phyloP scores from a whole-genome alignment of 768 basidiomycete species.

The Infundibulicybe gibba region DNA sequence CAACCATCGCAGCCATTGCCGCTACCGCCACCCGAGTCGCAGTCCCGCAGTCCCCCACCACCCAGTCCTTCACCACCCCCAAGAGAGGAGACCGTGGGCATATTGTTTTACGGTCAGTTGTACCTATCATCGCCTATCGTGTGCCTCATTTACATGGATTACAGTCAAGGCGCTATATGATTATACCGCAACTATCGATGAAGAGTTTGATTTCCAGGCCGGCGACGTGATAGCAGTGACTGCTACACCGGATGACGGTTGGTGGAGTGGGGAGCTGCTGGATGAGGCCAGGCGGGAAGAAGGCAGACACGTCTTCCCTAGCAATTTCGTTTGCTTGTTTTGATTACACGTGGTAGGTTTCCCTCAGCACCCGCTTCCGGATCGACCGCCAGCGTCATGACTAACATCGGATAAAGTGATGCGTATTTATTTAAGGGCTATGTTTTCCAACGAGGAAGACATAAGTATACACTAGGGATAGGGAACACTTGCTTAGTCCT shows the following conservation, averaged over 20 bases:
- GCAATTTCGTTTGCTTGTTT: constrained; percentile 83
- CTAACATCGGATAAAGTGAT: too few species aligned
- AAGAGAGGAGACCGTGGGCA: constrained; percentile 18
- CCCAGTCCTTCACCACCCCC: constrained; percentile 2
- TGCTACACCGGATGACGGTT: constrained; percentile 91
- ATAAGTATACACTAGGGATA: too few species aligned
- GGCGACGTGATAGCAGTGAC: constrained; percentile 98
- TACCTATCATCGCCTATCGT: constrained; percentile 9
- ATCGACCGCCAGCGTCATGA: too few species aligned
- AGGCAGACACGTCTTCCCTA: constrained; percentile 77
- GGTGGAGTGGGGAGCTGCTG: constrained; percentile 94
- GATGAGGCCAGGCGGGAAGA: constrained; percentile 73
- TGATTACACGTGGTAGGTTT: constrained; percentile 14
- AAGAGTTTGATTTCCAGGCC: constrained; percentile 94
- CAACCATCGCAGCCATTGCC: constrained; percentile 20
- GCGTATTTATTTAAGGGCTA: background rate
- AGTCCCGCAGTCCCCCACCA: constrained; percentile 1
- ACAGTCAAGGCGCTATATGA: constrained; percentile 88
- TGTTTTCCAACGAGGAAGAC: background rate
- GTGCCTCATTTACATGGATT: constrained; percentile 8
- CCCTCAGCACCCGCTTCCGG: background rate
- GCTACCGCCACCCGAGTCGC: constrained; percentile 12
- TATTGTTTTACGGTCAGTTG: constrained; percentile 81
- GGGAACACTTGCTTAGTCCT: too few species aligned
- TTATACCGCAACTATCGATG: constrained; percentile 78